Percentiles rank a stretch among this genome's conserved stretches.
phyloP scores from a whole-genome alignment of 2,329 filamentous ascomycete genomes.

The Rhynchosporium secalis region DNA sequence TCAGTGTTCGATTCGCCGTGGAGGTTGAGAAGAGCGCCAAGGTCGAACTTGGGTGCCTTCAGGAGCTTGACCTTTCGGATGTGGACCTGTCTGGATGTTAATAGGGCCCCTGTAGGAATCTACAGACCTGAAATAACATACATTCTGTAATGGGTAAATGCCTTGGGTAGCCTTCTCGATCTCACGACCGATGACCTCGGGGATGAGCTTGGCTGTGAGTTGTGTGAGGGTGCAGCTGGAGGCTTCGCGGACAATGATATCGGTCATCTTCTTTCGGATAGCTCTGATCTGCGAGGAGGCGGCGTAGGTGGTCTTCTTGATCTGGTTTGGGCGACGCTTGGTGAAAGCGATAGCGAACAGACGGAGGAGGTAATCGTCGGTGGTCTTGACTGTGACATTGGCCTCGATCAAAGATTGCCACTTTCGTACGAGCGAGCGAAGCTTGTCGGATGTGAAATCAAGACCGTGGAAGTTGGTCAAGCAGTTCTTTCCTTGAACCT shows the following conservation, averaged over 20 bases:
- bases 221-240: constrained; percentile 91
- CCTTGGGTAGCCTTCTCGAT: constrained; percentile 99
- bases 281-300: constrained; percentile 94
- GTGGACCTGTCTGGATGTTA: constrained; percentile 69
- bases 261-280: constrained; percentile 99
- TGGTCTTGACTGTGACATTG: constrained; percentile 99
- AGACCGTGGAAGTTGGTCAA: constrained; percentile 99
- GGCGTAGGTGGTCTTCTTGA: constrained; percentile 99
- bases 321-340: constrained; percentile 98
- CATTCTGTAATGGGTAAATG: constrained; percentile 99
- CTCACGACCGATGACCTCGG: constrained; percentile 98
- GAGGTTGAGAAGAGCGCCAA: constrained; percentile 91
- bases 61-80: constrained; percentile 99
- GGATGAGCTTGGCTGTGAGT: constrained; percentile 98
- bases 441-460: constrained; percentile 99
- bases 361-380: constrained; percentile 98
- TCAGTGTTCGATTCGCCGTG: constrained; percentile 97
- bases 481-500: constrained; percentile 99
- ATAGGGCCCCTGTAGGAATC: background rate
- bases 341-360: constrained; percentile 99
- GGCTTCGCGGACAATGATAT: constrained; percentile 98
- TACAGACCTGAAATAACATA: constrained; percentile 48
- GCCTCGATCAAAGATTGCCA: constrained; percentile 99
- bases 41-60: constrained; percentile 98
- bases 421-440: constrained; percentile 98